Percentiles rank a stretch among this genome's conserved stretches.
phyloP scores from a whole-genome alignment of 2,329 filamentous ascomycete species.

The Hymenoscyphus albidus region DNA sequence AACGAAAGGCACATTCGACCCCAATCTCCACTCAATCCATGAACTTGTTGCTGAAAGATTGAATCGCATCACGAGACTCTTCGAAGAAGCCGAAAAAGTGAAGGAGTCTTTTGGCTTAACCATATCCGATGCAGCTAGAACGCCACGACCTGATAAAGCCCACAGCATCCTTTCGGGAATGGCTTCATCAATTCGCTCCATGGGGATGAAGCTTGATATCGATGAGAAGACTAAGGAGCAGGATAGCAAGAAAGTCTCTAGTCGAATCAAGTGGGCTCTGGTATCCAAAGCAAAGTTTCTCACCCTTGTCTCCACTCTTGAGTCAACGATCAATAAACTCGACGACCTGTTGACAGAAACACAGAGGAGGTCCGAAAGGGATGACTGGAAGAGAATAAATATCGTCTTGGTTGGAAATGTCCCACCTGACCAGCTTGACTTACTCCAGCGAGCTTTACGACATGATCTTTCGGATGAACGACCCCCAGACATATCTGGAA shows the following conservation, averaged over 20 bases:
- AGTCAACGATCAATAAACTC: background rate
- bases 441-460: background rate
- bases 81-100: background rate
- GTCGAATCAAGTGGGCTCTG: background rate
- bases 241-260: background rate
- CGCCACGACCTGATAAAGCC: background rate
- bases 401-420: background rate
- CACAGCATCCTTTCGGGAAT: background rate
- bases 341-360: background rate
- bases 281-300: background rate
- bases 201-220: background rate
- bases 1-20: background rate
- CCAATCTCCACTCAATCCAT: background rate
- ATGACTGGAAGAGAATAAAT: background rate
- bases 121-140: background rate
- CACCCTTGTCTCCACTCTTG: background rate
- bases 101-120: background rate
- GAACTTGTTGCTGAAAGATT: background rate
- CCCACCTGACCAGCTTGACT: background rate
- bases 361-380: background rate
- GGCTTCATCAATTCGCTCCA: background rate
- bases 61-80: background rate
- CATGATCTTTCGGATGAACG: background rate
- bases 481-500: background rate
- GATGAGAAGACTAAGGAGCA: background rate